phyloP scores from a whole-genome alignment of 2,329 filamentous ascomycete genomes.

The Penicillium sp. region DNA sequence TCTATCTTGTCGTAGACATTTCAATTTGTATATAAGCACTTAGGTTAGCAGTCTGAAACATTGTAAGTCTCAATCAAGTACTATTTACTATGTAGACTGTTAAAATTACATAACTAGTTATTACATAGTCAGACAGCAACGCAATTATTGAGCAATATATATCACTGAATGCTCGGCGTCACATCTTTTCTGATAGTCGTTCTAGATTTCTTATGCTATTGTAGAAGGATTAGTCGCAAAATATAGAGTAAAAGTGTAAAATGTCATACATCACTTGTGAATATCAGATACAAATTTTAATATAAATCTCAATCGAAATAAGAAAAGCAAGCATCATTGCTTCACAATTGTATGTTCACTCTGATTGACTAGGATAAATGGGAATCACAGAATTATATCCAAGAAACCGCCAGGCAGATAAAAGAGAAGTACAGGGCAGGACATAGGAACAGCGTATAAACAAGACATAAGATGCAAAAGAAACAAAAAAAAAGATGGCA shows the following conservation, averaged over 20 bases:
- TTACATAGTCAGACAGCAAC: neutral
- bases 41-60: neutral
- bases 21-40: neutral
- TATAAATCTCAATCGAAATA: neutral
- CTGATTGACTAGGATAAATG: slow-evolving; percentile 20
- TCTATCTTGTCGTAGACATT: neutral
- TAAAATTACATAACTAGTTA: neutral
- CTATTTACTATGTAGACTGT: too few species aligned
- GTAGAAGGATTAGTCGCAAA: too few species aligned
- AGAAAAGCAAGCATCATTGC: neutral
- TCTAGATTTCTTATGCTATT: too few species aligned
- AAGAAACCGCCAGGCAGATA: slow-evolving; percentile 22
- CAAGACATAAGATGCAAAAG: slow-evolving; percentile 5
- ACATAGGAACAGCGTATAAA: slow-evolving; percentile 10
- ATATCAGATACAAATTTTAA: too few species aligned
- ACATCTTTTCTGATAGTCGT: too few species aligned
- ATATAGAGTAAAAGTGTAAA: too few species aligned
- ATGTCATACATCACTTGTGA: too few species aligned
- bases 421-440: slow-evolving; percentile 15
- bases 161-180: neutral
- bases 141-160: neutral
- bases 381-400: slow-evolving; percentile 38
- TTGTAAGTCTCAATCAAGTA: neutral
- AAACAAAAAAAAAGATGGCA: neutral
- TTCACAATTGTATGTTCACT: slow-evolving; percentile 3